Evolutionary conservation across 1,139 yeast species (phyloP).

Genomic region (Ogataea hybrid): DNA sequence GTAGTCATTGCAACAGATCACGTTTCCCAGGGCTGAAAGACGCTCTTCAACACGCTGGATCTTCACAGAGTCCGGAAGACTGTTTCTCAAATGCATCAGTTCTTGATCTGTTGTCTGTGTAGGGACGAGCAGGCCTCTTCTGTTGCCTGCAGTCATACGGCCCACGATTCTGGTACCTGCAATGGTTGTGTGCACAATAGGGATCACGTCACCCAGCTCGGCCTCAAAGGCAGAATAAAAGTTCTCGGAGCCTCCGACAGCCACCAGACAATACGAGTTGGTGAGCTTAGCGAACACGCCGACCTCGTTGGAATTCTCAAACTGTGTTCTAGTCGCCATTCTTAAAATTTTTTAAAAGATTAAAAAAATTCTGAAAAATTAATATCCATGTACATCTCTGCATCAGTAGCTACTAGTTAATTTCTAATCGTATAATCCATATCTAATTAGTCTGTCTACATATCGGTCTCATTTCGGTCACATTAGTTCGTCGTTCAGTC

Average conservation of each 20-base stretch:
- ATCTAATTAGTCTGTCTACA: background rate
- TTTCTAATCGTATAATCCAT: conserved; percentile 1
- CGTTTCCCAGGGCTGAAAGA: conserved; percentile 94
- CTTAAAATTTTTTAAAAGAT: background rate
- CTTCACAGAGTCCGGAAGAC: conserved; percentile 93
- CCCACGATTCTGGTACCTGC: conserved; percentile 99
- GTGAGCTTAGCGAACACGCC: conserved; percentile 98
- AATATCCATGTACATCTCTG: conserved; percentile 1
- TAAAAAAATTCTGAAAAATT: background rate
- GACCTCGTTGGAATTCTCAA: conserved; percentile 97
- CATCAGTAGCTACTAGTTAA: background rate
- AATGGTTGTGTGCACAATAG: conserved; percentile 94
- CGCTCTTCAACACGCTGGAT: conserved; percentile 98
- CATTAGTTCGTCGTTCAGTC: conserved; percentile 22
- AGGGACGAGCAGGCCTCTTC: conserved; percentile 96
- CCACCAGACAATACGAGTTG: conserved; percentile 93
- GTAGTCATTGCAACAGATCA: conserved; percentile 97
- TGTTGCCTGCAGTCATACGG: conserved; percentile 98
- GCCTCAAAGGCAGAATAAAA: conserved; percentile 98
- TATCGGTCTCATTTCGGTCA: background rate
- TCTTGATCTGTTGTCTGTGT: conserved; percentile 99
- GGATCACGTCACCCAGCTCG: conserved; percentile 93
- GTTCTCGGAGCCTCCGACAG: conserved; percentile 98
- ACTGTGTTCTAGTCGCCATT: conserved; percentile 68
- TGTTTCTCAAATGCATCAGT: conserved; percentile 94